Evolutionary conservation across 495 filamentous ascomycete species (phyloP), one percentile per base, ranked within the genome.

Genomic region (Cladorrhinum samala): DNA sequence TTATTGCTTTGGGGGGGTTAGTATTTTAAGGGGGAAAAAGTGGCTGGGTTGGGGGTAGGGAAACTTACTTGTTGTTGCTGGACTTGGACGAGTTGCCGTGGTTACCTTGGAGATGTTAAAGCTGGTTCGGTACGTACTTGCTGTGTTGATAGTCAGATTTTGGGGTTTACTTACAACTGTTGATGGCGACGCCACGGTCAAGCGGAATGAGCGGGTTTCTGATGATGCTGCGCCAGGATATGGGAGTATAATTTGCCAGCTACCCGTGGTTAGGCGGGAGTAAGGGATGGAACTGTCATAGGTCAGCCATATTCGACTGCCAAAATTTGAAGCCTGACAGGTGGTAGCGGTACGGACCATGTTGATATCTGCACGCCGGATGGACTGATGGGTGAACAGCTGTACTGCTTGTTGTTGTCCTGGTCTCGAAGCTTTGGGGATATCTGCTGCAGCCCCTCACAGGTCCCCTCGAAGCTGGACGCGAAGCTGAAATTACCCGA

Each of bases 401-500:
- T 7, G 24, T 53, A 56, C 3, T 51, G 14, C n/a, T n/a, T n/a
- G 36, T 48, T 42, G n/a, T 33, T 45, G 13, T 50, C 43, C 1
- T 40, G 40, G 33, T 56, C 52, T 7, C 40, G 38, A 0, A 58
- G 41, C 19, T 27, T 49, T n/a, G 59, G 52, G 11, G 17, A 27
- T 1, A 56, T 39, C 0, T 41, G 21, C 17, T 42, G 49, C 59
- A 62, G 38, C 42, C 52, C 6, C 59, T 55, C 56, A 42, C 33
- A 2, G 44, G 2, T 17, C 58, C 59, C 59, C 41, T 48, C 30
- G 18, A 62, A 56, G 30, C 42, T 24, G 0, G 59, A 58, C 11
- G 59, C 59, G 16, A 55, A 62, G 27, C 55, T 62, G 25, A 62
- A 58, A 36, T 58, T 62, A 2, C 59, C 54, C 9, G 47, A 42